phyloP scores from a whole-genome alignment of 1,284 basidiomycete genomes.

The Trametes sp. region DNA sequence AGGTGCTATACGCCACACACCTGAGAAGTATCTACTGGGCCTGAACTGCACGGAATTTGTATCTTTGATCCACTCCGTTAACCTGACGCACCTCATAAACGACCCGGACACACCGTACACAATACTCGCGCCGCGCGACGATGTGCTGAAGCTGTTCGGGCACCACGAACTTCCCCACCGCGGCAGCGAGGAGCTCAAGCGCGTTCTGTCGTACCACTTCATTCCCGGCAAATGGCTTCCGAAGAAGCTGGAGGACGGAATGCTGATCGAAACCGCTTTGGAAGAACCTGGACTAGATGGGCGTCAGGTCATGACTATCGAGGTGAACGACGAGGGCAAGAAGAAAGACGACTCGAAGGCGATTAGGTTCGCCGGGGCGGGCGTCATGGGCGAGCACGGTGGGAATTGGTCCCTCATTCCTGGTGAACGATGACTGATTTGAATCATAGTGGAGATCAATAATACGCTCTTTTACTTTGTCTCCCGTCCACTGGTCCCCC shows the following conservation, averaged over 20 bases:
- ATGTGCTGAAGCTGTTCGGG: conserved; percentile 73
- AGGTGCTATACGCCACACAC: conserved; percentile 80
- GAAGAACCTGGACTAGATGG: conserved; percentile 70
- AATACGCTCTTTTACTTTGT: conserved; percentile 92
- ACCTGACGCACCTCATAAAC: conserved; percentile 82
- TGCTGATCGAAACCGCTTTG: conserved; percentile 83
- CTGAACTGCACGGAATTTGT: conserved; percentile 94
- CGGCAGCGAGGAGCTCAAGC: conserved; percentile 73
- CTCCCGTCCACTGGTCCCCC: conserved; percentile 83
- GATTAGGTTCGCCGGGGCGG: conserved; percentile 85
- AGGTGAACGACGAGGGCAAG: conserved; percentile 60
- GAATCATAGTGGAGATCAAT: conserved; percentile 67
- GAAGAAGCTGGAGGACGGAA: conserved; percentile 74
- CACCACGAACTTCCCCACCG: conserved; percentile 63
- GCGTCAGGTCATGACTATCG: conserved; percentile 78
- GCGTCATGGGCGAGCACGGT: conserved; percentile 82
- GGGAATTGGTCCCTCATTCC: conserved; percentile 19
- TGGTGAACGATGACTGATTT: conserved; percentile 16
- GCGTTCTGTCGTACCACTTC: conserved; percentile 85
- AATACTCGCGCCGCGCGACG: conserved; percentile 90
- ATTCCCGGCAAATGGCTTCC: conserved; percentile 79
- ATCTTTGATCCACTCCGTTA: conserved; percentile 83
- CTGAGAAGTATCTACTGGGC: conserved; percentile 92
- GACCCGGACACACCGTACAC: conserved; percentile 76
- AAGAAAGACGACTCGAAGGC: conserved; percentile 52